phyloP scores from a whole-genome alignment of 208 protist species.

The Crithidia thermophila region DNA sequence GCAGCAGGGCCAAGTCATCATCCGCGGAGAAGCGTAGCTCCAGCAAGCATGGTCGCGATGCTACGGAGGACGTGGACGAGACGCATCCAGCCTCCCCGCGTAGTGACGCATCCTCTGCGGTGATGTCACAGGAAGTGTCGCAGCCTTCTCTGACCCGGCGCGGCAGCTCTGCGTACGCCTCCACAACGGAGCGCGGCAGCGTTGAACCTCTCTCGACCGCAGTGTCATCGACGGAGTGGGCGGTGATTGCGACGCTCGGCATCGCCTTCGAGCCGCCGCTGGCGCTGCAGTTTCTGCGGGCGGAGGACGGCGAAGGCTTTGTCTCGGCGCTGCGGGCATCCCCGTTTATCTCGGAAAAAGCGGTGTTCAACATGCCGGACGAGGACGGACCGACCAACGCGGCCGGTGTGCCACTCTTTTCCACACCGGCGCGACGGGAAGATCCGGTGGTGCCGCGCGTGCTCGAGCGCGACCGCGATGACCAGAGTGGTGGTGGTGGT shows the following conservation, averaged over 20 bases:
- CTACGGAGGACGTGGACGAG: conserved; percentile 14
- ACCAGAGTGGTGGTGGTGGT: no score
- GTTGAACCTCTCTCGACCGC: neutral
- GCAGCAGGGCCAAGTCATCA: neutral
- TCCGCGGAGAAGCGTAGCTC: neutral
- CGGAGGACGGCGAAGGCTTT: conserved; percentile 25
- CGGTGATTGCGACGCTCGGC: conserved; percentile 29
- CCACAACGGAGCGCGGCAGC: neutral
- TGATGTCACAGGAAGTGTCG: no score
- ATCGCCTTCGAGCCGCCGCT: conserved; percentile 32
- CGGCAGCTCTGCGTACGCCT: neutral
- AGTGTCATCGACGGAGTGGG: neutral
- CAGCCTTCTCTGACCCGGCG: neutral
- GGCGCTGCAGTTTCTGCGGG: conserved; percentile 28
- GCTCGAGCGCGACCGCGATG: conserved; percentile 5
- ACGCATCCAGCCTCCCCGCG: neutral
- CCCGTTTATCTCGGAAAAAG: neutral
- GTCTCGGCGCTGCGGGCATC: conserved; percentile 21
- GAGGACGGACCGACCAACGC: conserved; percentile 17
- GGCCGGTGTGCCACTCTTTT: conserved; percentile 1
- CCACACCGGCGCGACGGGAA: conserved; percentile 5
- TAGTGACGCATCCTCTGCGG: neutral
- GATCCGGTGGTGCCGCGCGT: conserved; percentile 13
- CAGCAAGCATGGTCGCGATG: neutral
- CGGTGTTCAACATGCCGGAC: conserved; percentile 19